phyloP scores from a whole-genome alignment of 306 rosid genomes.

The Prinsepia uniflora region DNA sequence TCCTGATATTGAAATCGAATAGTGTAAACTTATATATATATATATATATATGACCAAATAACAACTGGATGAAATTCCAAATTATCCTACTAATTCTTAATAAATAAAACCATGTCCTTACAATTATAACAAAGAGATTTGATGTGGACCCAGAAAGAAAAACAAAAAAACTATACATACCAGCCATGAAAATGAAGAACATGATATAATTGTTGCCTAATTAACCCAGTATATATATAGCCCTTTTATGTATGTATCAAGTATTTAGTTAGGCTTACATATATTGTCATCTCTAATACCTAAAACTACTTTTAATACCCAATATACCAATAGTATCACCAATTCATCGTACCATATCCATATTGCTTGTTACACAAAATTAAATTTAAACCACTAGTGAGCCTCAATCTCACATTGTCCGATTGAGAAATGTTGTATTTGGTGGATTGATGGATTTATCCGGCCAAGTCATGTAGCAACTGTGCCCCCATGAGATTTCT shows the following conservation, averaged over 20 bases:
- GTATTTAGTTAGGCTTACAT: conserved; percentile 6
- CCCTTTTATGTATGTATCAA: conserved; percentile 36
- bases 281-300: conserved; percentile 8
- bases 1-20: no score
- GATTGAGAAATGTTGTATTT: neutral
- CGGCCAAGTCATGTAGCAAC: conserved; percentile 69
- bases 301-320: conserved; percentile 11
- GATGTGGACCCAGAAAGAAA: neutral
- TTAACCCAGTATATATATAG: conserved; percentile 18
- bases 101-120: conserved; percentile 22
- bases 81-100: conserved; percentile 12
- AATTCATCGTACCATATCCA: neutral
- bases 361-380: neutral
- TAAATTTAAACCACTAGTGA: no score
- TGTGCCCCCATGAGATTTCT: conserved; percentile 85
- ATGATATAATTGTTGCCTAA: conserved; percentile 17
- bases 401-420: neutral
- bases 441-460: conserved; percentile 31
- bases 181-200: conserved; percentile 7
- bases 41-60: no score
- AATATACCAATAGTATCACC: neutral
- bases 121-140: conserved; percentile 13
- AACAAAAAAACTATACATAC: no score
- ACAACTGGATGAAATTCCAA: conserved; percentile 6
- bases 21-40: no score